Conservation (phyloP, 2,329 filamentous ascomycete genomes). For the Trichocomaceae sp. region DNA sequence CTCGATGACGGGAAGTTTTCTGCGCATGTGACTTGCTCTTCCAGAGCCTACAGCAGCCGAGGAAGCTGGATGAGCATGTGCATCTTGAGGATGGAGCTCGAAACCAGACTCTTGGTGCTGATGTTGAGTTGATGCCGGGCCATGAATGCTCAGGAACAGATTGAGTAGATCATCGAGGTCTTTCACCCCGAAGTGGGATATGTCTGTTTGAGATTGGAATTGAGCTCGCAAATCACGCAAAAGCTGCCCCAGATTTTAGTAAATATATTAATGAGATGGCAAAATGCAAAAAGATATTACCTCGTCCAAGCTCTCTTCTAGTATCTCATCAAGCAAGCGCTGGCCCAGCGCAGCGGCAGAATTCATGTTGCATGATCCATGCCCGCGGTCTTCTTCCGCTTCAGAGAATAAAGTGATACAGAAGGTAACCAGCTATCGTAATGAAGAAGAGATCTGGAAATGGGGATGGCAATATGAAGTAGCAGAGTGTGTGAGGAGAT, state of each 20-base stretch:
- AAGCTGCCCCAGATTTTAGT: slow-evolving; percentile 18
- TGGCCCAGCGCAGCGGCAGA: slow-evolving; percentile 40
- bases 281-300: slow-evolving; percentile 28
- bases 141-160: slow-evolving; percentile 24
- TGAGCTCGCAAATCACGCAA: slow-evolving; percentile 26
- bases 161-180: slow-evolving; percentile 42
- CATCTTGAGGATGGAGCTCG: slow-evolving; percentile 6
- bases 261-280: neutral
- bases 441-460: neutral
- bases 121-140: neutral
- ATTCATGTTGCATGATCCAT: slow-evolving; percentile 10
- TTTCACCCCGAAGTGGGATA: slow-evolving; percentile 36
- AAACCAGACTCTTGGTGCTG: neutral
- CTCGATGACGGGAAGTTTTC: slow-evolving; percentile 43
- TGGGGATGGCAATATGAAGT: too few species aligned
- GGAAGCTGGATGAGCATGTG: neutral
- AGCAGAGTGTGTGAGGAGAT: too few species aligned
- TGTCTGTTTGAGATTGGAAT: slow-evolving; percentile 16
- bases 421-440: neutral
- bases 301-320: slow-evolving; percentile 46
- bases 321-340: slow-evolving; percentile 47
- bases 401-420: neutral
- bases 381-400: neutral
- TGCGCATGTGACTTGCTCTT: neutral
- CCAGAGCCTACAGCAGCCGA: too few species aligned